Conservation (phyloP, 78 protist genomes). For the Dictyostelium brefeldianum region DNA sequence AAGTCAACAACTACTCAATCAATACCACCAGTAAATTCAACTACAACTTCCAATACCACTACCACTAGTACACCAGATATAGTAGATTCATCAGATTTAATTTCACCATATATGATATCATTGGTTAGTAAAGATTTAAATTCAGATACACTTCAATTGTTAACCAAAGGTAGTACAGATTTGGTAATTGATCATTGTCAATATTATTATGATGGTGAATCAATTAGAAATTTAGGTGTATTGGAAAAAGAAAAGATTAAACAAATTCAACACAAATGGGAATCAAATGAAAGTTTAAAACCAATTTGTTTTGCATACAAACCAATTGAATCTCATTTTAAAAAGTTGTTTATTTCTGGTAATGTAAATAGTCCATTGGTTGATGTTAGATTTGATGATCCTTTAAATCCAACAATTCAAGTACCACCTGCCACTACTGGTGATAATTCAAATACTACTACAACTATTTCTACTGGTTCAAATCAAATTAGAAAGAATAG, state of each 20-base stretch:
- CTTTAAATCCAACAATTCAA: background rate
- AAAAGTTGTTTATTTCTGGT: constrained; percentile 50
- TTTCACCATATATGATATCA: constrained; percentile 70
- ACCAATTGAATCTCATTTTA: constrained; percentile 59
- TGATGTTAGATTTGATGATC: constrained; percentile 55
- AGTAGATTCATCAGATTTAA: background rate
- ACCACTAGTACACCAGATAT: background rate
- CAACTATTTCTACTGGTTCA: background rate
- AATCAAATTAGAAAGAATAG: constrained; percentile 9
- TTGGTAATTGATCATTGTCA: constrained; percentile 77
- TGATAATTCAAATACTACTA: background rate
- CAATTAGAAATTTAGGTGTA: constrained; percentile 13
- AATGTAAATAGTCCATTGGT: constrained; percentile 72
- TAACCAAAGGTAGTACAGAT: constrained; percentile 79
- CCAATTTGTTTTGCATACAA: constrained; percentile 72
- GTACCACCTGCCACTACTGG: background rate
- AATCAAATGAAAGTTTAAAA: constrained; percentile 46
- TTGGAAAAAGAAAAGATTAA: constrained; percentile 45
- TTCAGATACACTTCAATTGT: constrained; percentile 66
- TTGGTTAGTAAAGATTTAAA: constrained; percentile 60
- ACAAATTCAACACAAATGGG: constrained; percentile 53
- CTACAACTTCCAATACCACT: background rate
- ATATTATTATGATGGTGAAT: constrained; percentile 75
- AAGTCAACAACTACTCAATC: background rate
- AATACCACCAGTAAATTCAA: background rate